Base-by-base conservation (phyloP, 2,329 filamentous ascomycete genomes). In the Aspergillus aculeatinus region DNA sequence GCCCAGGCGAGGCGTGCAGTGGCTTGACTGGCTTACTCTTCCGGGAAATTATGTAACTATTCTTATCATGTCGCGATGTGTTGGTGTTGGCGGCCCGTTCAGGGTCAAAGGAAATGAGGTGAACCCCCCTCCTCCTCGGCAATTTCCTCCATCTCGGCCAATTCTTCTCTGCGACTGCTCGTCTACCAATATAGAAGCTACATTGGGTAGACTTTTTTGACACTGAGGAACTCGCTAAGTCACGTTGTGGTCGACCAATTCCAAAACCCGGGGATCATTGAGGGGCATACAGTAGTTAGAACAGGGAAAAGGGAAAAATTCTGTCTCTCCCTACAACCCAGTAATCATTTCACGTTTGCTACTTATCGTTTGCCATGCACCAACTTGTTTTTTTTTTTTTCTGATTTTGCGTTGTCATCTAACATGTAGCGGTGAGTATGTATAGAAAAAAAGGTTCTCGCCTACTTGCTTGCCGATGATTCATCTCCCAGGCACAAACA, bases 41-140 rank as follows among this genome's bases (percentile, higher is more conserved):
- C 53, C 44, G 48, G 42, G 53, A 16, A 55, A 55, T 55, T 47
- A 55, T 55, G 42, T 48, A 55, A 55, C 53, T 55, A 55, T 55
- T 55, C 53, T 55, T 44, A 47, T 44, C 39, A 44, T 31, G 42
- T 29, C 53, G 53, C 48, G 53, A 48, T 55, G 53, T 55, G 53
- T 19, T 44, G 39, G 53, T 55, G 53, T 19, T 44, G 39, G n/a
- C 10, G 39, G 39, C 39, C 39, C 14, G 39, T n/a, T 44, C n/a
- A 44, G 39, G 39, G 39, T 44, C 16, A 7, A 44, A 19, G 39
- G 19, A 29, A 29, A 16, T 16, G 16, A 42, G 39, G 6, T 42
- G 39, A 42, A 9, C 39, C 16, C 16, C 3, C 14, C 14, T n/a
- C 39, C 23, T 23, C 16, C 39, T 44, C 39, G 39, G 39, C 39